A percentile compares a stretch with the other conserved stretches of the same genome.
phyloP scores from a whole-genome alignment of 305 asterid genomes.

The Andrographis paniculata region DNA sequence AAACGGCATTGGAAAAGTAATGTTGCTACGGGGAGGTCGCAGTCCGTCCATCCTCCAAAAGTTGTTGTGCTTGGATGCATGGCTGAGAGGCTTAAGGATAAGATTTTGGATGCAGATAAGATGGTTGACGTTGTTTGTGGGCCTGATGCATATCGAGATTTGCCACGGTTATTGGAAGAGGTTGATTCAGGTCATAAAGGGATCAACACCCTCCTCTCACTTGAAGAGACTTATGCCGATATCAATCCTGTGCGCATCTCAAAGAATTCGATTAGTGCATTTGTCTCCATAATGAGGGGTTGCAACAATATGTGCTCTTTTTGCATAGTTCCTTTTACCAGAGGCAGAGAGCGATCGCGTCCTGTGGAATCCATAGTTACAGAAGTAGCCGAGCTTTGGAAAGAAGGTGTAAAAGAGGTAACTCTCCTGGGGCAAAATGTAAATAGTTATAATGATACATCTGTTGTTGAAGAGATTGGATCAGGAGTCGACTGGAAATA shows the following conservation, averaged over 20 bases:
- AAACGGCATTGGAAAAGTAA: constrained; percentile 90
- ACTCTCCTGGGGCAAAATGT: constrained; percentile 97
- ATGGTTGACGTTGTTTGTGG: constrained; percentile 99
- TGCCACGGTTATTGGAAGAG: constrained; percentile 86
- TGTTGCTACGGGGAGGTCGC: constrained; percentile 82
- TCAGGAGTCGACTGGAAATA: constrained; percentile 72
- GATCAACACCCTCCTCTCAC: constrained; percentile 90
- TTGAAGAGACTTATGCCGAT: constrained; percentile 97
- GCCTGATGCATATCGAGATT: constrained; percentile 93
- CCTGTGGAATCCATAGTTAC: constrained; percentile 85
- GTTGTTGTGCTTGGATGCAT: constrained; percentile 92
- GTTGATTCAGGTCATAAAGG: constrained; percentile 97
- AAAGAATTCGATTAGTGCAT: constrained; percentile 85
- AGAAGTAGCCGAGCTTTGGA: constrained; percentile 91
- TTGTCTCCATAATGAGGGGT: constrained; percentile 96
- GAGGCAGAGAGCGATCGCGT: constrained; percentile 93
- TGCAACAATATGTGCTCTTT: constrained; percentile 98
- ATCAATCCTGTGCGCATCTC: constrained; percentile 90
- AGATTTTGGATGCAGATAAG: constrained; percentile 89
- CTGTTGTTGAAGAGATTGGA: constrained; percentile 56
- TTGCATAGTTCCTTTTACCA: constrained; percentile 97
- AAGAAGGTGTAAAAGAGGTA: constrained; percentile 90
- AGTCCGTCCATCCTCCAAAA: constrained; percentile 80
- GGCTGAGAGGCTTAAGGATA: constrained; percentile 98
- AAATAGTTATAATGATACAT: constrained; percentile 84